A percentile compares a stretch with the other conserved stretches of the same genome.
phyloP scores from a whole-genome alignment of 2,329 filamentous ascomycete genomes.

The Epichloe gansuensis region DNA sequence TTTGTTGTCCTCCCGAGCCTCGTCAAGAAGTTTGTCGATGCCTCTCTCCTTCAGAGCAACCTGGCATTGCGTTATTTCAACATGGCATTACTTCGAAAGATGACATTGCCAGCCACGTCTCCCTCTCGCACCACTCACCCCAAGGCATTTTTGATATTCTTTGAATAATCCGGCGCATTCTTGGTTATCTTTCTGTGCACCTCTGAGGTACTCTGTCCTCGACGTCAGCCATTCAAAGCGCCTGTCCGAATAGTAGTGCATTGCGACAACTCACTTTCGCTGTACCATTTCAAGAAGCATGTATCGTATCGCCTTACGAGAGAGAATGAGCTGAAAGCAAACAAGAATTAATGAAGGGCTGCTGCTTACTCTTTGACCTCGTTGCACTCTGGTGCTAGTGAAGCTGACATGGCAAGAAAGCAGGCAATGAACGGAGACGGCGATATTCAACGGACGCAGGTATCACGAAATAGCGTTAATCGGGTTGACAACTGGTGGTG shows the following conservation, averaged over 20 bases:
- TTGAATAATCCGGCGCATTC: constrained; percentile 82
- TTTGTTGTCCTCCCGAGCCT: constrained; percentile 77
- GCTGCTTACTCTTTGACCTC: constrained; percentile 77
- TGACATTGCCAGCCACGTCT: not conserved
- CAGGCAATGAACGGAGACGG: not conserved
- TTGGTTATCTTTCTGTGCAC: constrained; percentile 65
- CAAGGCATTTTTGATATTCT: constrained; percentile 77
- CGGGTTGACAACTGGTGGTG: too few species aligned
- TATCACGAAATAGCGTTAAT: not conserved
- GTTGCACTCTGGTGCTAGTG: constrained; percentile 88
- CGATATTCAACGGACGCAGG: not conserved
- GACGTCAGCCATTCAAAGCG: not conserved
- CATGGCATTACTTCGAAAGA: not conserved
- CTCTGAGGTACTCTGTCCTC: constrained; percentile 70
- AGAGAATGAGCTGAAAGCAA: constrained; percentile 1
- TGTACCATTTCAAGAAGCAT: constrained; percentile 99
- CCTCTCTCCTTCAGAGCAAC: constrained; percentile 77
- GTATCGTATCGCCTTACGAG: constrained; percentile 72
- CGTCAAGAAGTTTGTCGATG: constrained; percentile 85
- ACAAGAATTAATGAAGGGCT: not conserved
- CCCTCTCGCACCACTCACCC: constrained; percentile 34
- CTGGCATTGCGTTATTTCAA: constrained; percentile 32
- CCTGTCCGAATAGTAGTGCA: not conserved
- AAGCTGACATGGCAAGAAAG: constrained; percentile 60
- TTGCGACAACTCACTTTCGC: constrained; percentile 61